Evolutionary conservation across 495 filamentous ascomycete genomes (phyloP), one percentile per base, ranked within the genome.

Genomic region (Podospora pseudocomata): DNA sequence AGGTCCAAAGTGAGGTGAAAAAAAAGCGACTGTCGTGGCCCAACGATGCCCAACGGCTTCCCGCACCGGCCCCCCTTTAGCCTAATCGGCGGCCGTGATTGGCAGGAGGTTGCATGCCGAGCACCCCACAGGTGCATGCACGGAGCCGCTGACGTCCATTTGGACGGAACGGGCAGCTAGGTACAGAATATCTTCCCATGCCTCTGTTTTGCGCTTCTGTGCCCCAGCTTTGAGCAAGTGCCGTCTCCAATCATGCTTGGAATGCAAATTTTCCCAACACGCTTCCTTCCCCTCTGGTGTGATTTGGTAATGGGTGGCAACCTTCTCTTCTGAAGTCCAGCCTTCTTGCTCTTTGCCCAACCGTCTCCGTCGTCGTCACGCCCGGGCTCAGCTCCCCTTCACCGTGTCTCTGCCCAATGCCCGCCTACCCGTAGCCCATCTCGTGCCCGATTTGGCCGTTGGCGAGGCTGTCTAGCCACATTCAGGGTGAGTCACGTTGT

Each of bases 251-350:
- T 23, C 27, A 30, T 34, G 60, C 13, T 7, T 15, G 30, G 5
- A 20, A 58, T 58, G 63, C 15, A 64, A 64, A 53, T 49, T 19
- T 28, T n/a, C 61, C 61, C 44, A 28, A 49, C 18, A 39, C 30
- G 30, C n/a, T 28, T 20, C 56, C n/a, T 28, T 20, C 56, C 60
- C 23, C 63, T 65, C 58, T 67, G 74, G 60, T 76, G 74, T 76
- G 74, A 76, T 76, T 76, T 76, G 74, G 74, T 73, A 76, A 76
- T 74, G 58, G 69, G 74, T 72, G 72, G 70, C 74, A 66, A 73
- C 39, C 49, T n/a, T 9, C 20, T 34, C 54, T n/a, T 19, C 32
- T 59, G 7, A 11, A 11, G 39, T 49, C 39, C 49, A 39, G 28
- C 56, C 55, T 58, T 73, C 67, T 73, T 70, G 71, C 74, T 75